Conservation (phyloP, 2,329 filamentous ascomycete species). For the Talaromyces sp. region DNA sequence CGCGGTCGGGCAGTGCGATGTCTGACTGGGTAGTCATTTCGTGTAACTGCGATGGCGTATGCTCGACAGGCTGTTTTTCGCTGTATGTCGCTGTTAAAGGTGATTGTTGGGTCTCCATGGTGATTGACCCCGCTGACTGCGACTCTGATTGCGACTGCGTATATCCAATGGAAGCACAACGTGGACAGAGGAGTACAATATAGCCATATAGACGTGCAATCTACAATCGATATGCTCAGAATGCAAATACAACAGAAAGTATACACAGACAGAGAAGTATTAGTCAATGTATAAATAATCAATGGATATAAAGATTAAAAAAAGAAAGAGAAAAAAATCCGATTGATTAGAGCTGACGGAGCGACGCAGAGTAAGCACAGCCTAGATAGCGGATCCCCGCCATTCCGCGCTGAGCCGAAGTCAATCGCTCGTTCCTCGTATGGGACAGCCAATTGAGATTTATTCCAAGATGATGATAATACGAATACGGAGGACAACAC, state of each 20-base stretch:
- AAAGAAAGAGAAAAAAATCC: neutral
- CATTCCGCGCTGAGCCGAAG: constrained; percentile 1
- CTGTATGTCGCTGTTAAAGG: neutral
- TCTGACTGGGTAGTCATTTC: neutral
- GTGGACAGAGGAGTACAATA: neutral
- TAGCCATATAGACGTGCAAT: neutral
- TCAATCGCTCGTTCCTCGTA: neutral
- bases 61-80: neutral
- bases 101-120: neutral
- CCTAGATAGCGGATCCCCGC: constrained; percentile 12
- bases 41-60: neutral
- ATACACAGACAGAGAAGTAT: neutral
- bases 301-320: neutral
- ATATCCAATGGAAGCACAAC: neutral
- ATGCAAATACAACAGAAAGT: neutral
- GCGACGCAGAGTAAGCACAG: neutral
- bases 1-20: neutral
- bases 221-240: neutral
- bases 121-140: neutral
- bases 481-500: neutral
- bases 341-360: neutral
- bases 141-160: neutral
- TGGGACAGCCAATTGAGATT: too few relatives aligned
- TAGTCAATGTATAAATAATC: neutral
- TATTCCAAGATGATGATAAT: neutral